These are phyloP conservation scores for Trichosporon faecale DNA, from an alignment of 1,284 basidiomycete genomes.

Conservation along the genomic window DNA sequence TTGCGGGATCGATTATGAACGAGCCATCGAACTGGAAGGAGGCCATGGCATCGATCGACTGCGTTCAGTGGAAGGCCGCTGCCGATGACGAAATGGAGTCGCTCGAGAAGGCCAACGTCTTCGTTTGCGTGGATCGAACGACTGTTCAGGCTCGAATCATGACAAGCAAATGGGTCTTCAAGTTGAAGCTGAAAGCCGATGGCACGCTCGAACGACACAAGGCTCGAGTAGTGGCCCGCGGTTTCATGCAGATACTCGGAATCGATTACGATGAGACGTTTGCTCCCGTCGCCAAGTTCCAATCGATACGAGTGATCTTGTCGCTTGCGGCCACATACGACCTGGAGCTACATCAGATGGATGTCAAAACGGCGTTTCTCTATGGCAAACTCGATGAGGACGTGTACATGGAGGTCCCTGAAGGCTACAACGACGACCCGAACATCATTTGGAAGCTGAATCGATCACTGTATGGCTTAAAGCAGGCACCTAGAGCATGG, in stretches of 20 bases:
- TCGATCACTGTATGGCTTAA: not conserved
- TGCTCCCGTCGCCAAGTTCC: not conserved
- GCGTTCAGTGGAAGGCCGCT: too few relatives aligned
- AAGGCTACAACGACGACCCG: not conserved
- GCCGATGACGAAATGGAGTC: too few relatives aligned
- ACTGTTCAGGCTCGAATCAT: too few relatives aligned
- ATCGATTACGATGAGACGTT: constrained; percentile 53
- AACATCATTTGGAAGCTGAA: not conserved
- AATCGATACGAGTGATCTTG: not conserved
- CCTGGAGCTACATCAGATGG: not conserved
- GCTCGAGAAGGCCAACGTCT: too few relatives aligned
- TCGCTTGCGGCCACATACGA: not conserved
- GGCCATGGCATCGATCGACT: too few relatives aligned
- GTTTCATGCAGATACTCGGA: constrained; percentile 53
- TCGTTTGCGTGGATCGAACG: too few relatives aligned
- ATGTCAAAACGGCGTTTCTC: not conserved
- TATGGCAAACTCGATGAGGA: not conserved
- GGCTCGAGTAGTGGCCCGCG: constrained; percentile 53
- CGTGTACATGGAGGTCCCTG: not conserved
- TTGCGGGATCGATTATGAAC: too few relatives aligned
- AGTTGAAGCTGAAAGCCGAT: constrained; percentile 46
- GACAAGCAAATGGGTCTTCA: constrained; percentile 55
- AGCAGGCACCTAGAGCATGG: not conserved
- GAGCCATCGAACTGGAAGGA: too few relatives aligned
- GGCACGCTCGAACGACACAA: constrained; percentile 47